A percentile compares a stretch with the other conserved stretches of the same genome.
Conservation (phyloP, 371 early-diverging fungal species). For the Zancudomyces culisetae region DNA sequence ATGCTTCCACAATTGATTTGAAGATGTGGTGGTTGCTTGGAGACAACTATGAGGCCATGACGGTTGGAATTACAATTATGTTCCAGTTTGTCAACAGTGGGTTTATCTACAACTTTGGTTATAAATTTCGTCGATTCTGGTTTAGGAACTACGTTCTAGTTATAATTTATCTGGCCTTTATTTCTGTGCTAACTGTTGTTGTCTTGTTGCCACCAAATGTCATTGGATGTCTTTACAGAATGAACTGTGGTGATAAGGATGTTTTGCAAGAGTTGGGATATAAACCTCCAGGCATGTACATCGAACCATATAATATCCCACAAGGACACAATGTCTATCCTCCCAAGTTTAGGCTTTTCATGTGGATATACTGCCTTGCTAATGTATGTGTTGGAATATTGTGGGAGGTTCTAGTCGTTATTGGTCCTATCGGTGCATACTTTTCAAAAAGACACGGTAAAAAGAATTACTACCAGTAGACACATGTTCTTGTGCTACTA, state of each 20-base stretch:
- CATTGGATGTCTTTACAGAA: constrained; percentile 44
- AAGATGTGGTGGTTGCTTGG: constrained; percentile 57
- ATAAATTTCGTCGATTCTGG: constrained; percentile 36
- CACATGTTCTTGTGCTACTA: too few species aligned
- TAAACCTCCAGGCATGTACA: constrained; percentile 16
- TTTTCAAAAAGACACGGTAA: neutral
- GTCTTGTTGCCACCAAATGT: constrained; percentile 46
- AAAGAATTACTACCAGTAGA: too few species aligned
- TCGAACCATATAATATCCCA: constrained; percentile 30
- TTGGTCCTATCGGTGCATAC: neutral
- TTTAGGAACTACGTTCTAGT: constrained; percentile 40
- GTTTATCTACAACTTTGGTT: constrained; percentile 45
- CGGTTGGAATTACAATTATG: constrained; percentile 33
- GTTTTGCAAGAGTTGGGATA: constrained; percentile 25
- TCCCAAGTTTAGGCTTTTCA: neutral
- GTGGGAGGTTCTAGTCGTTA: constrained; percentile 4
- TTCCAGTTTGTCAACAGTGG: constrained; percentile 42
- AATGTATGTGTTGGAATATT: constrained; percentile 1
- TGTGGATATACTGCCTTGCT: neutral
- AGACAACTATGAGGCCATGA: constrained; percentile 51
- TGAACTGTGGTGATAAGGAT: constrained; percentile 49
- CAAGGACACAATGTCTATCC: constrained; percentile 46
- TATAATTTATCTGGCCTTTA: constrained; percentile 29
- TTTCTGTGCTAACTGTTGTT: constrained; percentile 31
- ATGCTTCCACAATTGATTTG: constrained; percentile 32